These are phyloP conservation scores for Pseudogymnoascus sp. DNA, from an alignment of 2,329 filamentous ascomycete species.

Conservation along the genomic window DNA sequence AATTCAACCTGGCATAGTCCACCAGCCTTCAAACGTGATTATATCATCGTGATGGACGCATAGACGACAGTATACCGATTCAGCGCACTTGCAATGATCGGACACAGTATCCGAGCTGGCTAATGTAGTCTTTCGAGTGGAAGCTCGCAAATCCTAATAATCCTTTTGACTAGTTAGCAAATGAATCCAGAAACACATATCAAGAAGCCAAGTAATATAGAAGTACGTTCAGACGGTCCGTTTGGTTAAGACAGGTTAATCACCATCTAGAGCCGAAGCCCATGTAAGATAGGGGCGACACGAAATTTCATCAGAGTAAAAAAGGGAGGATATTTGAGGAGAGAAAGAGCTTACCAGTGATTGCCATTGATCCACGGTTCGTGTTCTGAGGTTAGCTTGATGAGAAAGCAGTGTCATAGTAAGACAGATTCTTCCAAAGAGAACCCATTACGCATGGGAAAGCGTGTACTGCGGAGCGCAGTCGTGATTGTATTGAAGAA, in stretches of 20 bases:
- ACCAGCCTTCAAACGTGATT: too few relatives aligned
- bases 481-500: background rate
- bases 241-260: conserved; percentile 55
- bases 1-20: too few relatives aligned
- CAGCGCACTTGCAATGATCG: background rate
- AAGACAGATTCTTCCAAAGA: background rate
- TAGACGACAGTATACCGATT: background rate
- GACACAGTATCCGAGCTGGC: background rate
- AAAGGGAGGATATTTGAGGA: background rate
- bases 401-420: background rate
- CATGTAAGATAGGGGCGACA: conserved; percentile 54
- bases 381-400: background rate
- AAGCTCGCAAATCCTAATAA: background rate
- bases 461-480: background rate
- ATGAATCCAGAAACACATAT: conserved; percentile 18
- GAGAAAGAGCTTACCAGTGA: conserved; percentile 12
- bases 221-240: conserved; percentile 41
- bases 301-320: conserved; percentile 45
- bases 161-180: conserved; percentile 17
- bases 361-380: background rate
- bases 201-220: conserved; percentile 10
- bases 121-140: background rate
- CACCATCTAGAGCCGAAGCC: conserved; percentile 40
- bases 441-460: background rate
- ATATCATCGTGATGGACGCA: background rate